phyloP scores from a whole-genome alignment of 148 eudicot species.

The Persicaria tinctoria region DNA sequence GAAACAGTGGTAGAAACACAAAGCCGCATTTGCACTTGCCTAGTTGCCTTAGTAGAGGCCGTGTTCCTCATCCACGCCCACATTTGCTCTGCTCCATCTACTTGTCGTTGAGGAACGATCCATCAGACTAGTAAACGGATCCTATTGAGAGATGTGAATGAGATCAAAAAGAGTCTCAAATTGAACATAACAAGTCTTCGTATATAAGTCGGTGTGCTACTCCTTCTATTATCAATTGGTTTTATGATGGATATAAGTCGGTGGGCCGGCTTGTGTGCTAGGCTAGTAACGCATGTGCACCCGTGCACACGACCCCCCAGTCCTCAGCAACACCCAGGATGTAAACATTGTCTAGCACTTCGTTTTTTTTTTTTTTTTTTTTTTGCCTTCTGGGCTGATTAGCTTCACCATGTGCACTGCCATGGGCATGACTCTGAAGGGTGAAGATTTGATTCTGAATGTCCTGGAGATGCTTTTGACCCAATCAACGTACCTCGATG shows the following conservation, averaged over 20 bases:
- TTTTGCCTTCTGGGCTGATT: constrained; percentile 49
- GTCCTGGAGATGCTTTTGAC: constrained; percentile 32
- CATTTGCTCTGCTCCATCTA: constrained; percentile 46
- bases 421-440: constrained; percentile 45
- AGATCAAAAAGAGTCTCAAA: too few relatives aligned
- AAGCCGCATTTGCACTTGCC: too few relatives aligned
- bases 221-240: too few relatives aligned
- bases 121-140: constrained; percentile 72
- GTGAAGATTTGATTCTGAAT: constrained; percentile 39
- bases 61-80: constrained; percentile 49
- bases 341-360: constrained; percentile 61
- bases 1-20: not conserved
- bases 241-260: too few relatives aligned
- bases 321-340: constrained; percentile 68
- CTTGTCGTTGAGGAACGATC: constrained; percentile 72
- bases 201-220: too few relatives aligned
- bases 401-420: constrained; percentile 51
- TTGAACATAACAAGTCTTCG: too few relatives aligned
- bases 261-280: too few relatives aligned
- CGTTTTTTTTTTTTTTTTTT: constrained; percentile 43
- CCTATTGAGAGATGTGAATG: constrained; percentile 17
- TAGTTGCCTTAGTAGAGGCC: constrained; percentile 41
- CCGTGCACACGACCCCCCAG: too few relatives aligned
- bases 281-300: too few relatives aligned
- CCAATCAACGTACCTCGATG: constrained; percentile 31